Evolutionary conservation across 768 basidiomycete genomes (phyloP), one percentile per base, ranked within the genome.

Genomic region (Phlebiopsis flavidoalba): DNA sequence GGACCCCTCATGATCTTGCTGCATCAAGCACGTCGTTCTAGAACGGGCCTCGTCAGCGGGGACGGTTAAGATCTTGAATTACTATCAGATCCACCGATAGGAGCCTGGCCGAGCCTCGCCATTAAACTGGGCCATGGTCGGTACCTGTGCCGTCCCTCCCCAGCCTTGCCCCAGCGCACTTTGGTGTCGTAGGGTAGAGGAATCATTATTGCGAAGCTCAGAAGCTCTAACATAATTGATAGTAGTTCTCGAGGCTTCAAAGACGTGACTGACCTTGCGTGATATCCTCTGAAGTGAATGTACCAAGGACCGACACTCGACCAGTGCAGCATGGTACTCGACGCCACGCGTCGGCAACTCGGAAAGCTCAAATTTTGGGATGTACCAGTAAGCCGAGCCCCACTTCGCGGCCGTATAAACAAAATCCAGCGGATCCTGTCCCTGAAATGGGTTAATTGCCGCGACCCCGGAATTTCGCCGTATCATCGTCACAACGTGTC

Each of bases 41-140:
- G 60, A n/a, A 22, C 60, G 24, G 24, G 49, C 40, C n/a, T 51
- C 48, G 58, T 60, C 59, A 31, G 31, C 52, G 51, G 46, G 8
- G 19, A 53, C 59, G 59, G 59, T n/a, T 60, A 53, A 52, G 59
- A 60, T 48, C 59, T 60, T 60, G 59, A 11, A 51, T 2, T 31
- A 31, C 26, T 6, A 31, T 52, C 45, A 49, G 58, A 59, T 59
- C 10, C 21, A 19, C 21, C 17, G 59, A 60, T 60, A 60, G 59
- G 59, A 60, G 59, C 58, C 48, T 48, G 46, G n/a, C 57, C 57
- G 57, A 57, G 37, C 19, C n/a, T 19, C 19, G 15, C 48, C 48
- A 19, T 53, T 24, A n/a, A n/a, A n/a, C n/a, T n/a, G n/a, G 36
- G 21, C 26, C n/a, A n/a, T n/a, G 50, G 15, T 40, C 51, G 58